Base-by-base conservation (phyloP, 306 rosid species). In the Lotus japonicus region DNA sequence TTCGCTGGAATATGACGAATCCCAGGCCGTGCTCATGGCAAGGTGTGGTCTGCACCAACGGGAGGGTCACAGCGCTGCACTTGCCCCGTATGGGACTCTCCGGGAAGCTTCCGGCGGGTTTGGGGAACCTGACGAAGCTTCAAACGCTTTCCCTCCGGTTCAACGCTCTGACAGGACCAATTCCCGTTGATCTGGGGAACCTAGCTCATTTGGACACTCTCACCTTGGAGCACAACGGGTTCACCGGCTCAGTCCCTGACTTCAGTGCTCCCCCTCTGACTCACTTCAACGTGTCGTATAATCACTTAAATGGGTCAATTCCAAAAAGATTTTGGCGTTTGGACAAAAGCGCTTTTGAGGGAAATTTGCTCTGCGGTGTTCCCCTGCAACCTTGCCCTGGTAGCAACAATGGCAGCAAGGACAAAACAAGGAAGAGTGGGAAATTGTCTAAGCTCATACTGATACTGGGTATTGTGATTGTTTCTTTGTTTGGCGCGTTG, bases 381-480 rank as follows among this genome's bases (percentile, higher is more conserved):
- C 99, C 99, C 1, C 54, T 90, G 72, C 71, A 46, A 56, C 39
- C 62, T 1, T 94, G 99, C 63, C 56, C 79, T 11, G 82, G 23
- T 11, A 59, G 38, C 21, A 70, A 65, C 19, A 44, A 52, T 14
- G 64, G 17, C 5, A 60, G 41, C n/a, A 64, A 54, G 11, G 54
- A 64, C n/a, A n/a, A n/a, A n/a, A n/a, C n/a, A n/a, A n/a, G n/a
- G n/a, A n/a, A n/a, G n/a, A n/a, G n/a, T n/a, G n/a, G n/a, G n/a
- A n/a, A n/a, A n/a, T n/a, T n/a, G n/a, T n/a, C n/a, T n/a, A n/a
- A n/a, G n/a, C n/a, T n/a, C n/a, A n/a, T n/a, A n/a, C n/a, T n/a
- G n/a, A n/a, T n/a, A n/a, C 11, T 92, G 1, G 96, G 95, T 9
- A 85, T 92, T 68, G 97, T 88, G n/a, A 88, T 92, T 26, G 98